Evolutionary conservation across 495 filamentous ascomycete genomes (phyloP), one percentile per base, ranked within the genome.

Genomic region (Tuber borchii): DNA sequence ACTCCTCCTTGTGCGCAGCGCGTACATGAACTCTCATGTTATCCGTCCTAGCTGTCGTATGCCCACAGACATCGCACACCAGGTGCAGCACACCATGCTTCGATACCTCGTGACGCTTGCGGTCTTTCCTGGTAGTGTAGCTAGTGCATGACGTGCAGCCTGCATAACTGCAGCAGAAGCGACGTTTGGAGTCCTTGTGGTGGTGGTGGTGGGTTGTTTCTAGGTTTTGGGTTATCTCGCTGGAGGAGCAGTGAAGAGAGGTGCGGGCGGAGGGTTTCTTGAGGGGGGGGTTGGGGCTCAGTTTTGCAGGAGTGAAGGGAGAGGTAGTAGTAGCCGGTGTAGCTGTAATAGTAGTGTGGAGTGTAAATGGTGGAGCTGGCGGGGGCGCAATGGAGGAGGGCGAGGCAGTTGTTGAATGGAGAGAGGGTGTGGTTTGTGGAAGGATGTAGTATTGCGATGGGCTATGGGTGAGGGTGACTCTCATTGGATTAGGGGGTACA

Each of bases 11-110:
- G 17, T 82, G 80, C 34, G 70, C 76, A 0, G 80, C 44, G 10
- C 46, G 65, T 7, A 82, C 75, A 42, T 82, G 80, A 69, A 77
- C 80, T 1, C 48, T 74, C 77, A 82, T 76, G 22, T 82, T 82
- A 43, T 82, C 80, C 4, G 79, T 76, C 0, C 80, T 39, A 0
- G 80, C 77, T 0, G 80, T 82, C 0, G 34, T 26, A 43, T 82
- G 80, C 1, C 44, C 39, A 26, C 80, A 82, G 16, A 75, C 31
- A 39, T 39, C 37, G 37, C 37, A 39, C 1, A 39, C 4, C 4
- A 39, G 37, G 37, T 39, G 37, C 37, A 74, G 39, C 0, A 26
- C 22, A 12, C 73, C 75, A n/a, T 82, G 80, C 9, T 77, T 75
- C 2, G 44, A 71, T 6, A 51, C 19, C 46, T 79, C 77, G 10